phyloP scores from a whole-genome alignment of 148 eudicot genomes.

The Vaccinium myrtillus region DNA sequence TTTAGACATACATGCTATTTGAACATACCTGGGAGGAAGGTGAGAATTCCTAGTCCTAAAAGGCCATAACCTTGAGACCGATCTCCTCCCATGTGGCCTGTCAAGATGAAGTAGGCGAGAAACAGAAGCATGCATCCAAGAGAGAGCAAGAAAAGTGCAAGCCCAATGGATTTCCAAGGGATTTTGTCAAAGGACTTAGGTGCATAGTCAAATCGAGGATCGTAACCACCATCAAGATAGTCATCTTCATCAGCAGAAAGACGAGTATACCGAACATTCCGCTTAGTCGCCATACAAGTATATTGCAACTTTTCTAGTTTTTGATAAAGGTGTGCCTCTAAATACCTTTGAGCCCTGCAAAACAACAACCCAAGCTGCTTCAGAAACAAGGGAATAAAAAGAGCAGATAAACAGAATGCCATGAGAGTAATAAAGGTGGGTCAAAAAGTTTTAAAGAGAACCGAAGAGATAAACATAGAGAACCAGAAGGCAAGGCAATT shows the following conservation, averaged over 20 bases:
- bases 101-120: constrained; percentile 72
- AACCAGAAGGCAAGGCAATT: not conserved
- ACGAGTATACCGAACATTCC: constrained; percentile 61
- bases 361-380: not conserved
- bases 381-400: not conserved
- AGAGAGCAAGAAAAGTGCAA: constrained; percentile 72
- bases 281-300: constrained; percentile 63
- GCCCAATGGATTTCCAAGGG: constrained; percentile 90
- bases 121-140: constrained; percentile 71
- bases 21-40: constrained; percentile 79
- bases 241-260: constrained; percentile 60
- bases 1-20: not conserved
- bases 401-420: not conserved
- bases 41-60: constrained; percentile 73
- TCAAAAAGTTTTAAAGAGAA: not conserved
- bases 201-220: constrained; percentile 76
- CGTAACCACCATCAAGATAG: constrained; percentile 32
- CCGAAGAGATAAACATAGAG: not conserved
- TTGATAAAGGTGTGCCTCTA: not conserved
- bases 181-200: constrained; percentile 63
- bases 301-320: not conserved
- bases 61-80: constrained; percentile 77
- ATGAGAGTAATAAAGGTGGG: not conserved
- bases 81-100: constrained; percentile 97
- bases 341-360: not conserved